Conservation (phyloP, 345 rosid species). For the Arabis alpina region DNA sequence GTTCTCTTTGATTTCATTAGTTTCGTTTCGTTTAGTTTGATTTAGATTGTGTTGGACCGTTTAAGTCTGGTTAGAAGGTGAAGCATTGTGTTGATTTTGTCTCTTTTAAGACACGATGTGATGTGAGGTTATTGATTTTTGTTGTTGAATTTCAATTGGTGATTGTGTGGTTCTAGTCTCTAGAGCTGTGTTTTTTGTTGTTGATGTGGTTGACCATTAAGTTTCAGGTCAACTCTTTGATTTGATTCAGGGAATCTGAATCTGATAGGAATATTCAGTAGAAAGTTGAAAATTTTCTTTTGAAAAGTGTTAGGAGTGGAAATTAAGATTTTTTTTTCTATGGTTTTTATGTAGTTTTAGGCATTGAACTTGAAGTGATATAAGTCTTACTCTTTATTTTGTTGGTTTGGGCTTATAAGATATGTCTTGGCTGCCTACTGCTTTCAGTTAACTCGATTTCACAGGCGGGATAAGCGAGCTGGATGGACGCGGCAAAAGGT, state of each 20-base stretch:
- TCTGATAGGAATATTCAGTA: neutral
- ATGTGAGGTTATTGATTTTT: constrained; percentile 13
- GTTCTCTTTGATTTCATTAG: constrained; percentile 13
- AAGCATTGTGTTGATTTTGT: constrained; percentile 26
- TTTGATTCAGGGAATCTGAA: constrained; percentile 35
- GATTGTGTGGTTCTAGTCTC: neutral
- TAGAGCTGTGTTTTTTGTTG: neutral
- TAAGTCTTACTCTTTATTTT: constrained; percentile 27
- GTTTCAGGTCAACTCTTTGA: constrained; percentile 40
- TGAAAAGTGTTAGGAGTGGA: neutral
- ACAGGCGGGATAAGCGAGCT: constrained; percentile 52
- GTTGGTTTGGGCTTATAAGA: constrained; percentile 35
- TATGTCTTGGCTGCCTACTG: constrained; percentile 37
- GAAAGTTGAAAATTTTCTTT: constrained; percentile 28
- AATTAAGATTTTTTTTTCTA: neutral
- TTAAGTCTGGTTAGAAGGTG: constrained; percentile 9
- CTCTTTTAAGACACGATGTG: neutral
- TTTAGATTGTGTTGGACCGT: constrained; percentile 12
- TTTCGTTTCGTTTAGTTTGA: neutral
- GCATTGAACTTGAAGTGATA: constrained; percentile 13
- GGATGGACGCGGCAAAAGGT: constrained; percentile 83
- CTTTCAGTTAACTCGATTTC: constrained; percentile 63
- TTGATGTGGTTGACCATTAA: constrained; percentile 30
- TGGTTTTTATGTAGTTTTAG: constrained; percentile 18
- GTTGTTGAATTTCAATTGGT: neutral